phyloP scores from a whole-genome alignment of 2,329 filamentous ascomycete species.

The Hymenoscyphus albidus region DNA sequence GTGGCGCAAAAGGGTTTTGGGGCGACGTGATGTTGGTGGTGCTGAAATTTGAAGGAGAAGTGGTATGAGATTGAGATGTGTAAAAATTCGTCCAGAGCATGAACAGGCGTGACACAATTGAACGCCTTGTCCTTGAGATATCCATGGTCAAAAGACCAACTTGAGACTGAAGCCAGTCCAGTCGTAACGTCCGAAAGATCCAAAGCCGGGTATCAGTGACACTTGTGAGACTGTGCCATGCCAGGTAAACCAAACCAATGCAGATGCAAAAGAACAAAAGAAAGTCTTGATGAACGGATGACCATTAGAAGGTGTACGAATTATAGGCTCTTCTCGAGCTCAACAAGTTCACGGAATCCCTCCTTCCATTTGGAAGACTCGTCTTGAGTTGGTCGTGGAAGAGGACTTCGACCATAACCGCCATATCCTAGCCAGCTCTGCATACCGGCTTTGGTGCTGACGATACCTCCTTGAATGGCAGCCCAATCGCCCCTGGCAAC shows the following conservation, averaged over 20 bases:
- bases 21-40: background rate
- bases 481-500: constrained; percentile 67
- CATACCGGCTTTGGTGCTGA: constrained; percentile 64
- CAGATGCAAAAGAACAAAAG: background rate
- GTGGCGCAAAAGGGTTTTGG: background rate
- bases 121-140: background rate
- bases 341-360: constrained; percentile 50
- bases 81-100: background rate
- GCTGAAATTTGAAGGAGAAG: background rate
- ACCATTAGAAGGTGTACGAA: background rate
- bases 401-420: constrained; percentile 46
- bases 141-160: background rate
- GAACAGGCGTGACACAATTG: background rate
- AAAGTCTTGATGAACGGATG: background rate
- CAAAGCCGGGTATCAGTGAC: constrained; percentile 6
- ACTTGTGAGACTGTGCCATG: background rate
- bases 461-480: constrained; percentile 64
- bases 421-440: constrained; percentile 63
- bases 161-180: background rate
- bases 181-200: background rate
- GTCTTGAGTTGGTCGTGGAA: constrained; percentile 49
- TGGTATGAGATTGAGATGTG: background rate
- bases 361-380: constrained; percentile 51
- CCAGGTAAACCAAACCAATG: background rate
- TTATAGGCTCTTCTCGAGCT: constrained; percentile 44